These are phyloP conservation scores for Starmerella sirachaensis DNA, from an alignment of 805 yeast genomes.

Conservation along the genomic window DNA sequence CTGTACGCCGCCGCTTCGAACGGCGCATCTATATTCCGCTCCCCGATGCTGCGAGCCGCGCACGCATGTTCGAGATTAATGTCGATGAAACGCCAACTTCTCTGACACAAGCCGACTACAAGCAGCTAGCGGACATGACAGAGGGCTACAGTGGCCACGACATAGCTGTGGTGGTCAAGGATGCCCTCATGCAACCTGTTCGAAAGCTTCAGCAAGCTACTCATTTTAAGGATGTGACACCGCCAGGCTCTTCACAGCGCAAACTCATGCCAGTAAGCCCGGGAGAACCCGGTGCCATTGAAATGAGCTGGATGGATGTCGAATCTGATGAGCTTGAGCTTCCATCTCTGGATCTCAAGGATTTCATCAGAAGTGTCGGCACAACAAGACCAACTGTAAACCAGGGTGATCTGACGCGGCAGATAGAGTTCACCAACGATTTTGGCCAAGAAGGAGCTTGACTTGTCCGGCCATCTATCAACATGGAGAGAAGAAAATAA, in stretches of 20 bases:
- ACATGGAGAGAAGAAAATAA: too few relatives aligned
- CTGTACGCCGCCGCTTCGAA: slow-evolving; percentile 92
- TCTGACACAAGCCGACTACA: slow-evolving; percentile 59
- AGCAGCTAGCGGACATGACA: slow-evolving; percentile 77
- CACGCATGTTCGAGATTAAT: slow-evolving; percentile 86
- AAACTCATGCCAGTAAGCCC: slow-evolving; percentile 91
- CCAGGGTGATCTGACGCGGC: slow-evolving; percentile 65
- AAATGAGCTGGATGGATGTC: slow-evolving; percentile 88
- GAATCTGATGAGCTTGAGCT: slow-evolving; percentile 80
- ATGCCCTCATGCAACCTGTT: slow-evolving; percentile 96
- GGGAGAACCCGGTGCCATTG: slow-evolving; percentile 77
- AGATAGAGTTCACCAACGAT: slow-evolving; percentile 79
- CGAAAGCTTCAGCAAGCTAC: slow-evolving; percentile 92
- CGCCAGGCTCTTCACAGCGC: slow-evolving; percentile 16
- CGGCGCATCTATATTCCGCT: slow-evolving; percentile 87
- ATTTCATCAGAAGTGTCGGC: slow-evolving; percentile 84
- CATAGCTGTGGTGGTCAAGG: slow-evolving; percentile 90
- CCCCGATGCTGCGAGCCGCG: slow-evolving; percentile 87
- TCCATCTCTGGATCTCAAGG: slow-evolving; percentile 81
- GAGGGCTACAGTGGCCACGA: slow-evolving; percentile 98
- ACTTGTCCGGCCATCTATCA: too few relatives aligned
- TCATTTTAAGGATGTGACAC: slow-evolving; percentile 60
- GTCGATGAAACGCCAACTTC: slow-evolving; percentile 83
- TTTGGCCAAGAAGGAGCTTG: slow-evolving; percentile 95
- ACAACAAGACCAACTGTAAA: slow-evolving; percentile 93